These are phyloP conservation scores for Cicer arietinum DNA, from an alignment of 306 rosid genomes.

Conservation along the genomic window DNA sequence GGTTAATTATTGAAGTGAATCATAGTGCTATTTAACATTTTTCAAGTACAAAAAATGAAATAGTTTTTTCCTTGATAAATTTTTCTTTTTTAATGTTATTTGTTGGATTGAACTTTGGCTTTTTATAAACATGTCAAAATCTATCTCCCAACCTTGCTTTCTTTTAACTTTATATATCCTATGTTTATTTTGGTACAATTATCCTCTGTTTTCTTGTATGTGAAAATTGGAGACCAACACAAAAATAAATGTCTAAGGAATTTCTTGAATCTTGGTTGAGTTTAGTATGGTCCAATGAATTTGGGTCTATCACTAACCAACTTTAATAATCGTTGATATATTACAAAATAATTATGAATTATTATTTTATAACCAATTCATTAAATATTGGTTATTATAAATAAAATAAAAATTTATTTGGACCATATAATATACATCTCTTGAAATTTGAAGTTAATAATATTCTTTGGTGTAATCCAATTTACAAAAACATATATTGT, in stretches of 20 bases:
- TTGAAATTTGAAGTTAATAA: neutral
- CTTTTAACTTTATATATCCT: neutral
- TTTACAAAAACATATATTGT: neutral
- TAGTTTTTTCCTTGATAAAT: neutral
- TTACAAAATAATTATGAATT: neutral
- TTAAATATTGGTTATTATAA: neutral
- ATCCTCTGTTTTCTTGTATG: constrained; percentile 4
- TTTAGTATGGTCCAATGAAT: neutral
- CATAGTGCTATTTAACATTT: constrained; percentile 14
- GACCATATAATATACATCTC: neutral
- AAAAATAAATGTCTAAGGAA: neutral
- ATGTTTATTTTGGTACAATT: no score
- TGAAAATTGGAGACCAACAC: constrained; percentile 24
- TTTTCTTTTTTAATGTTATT: neutral
- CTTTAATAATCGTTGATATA: neutral
- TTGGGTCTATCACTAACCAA: neutral
- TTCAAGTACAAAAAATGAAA: constrained; percentile 8
- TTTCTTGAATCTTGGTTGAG: neutral
- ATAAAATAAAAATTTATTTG: neutral
- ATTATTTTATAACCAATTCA: neutral
- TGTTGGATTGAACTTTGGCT: neutral
- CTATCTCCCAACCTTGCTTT: neutral
- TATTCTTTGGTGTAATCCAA: neutral
- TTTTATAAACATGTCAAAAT: constrained; percentile 2
- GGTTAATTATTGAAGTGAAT: constrained; percentile 24